phyloP scores from a whole-genome alignment of 2,329 filamentous ascomycete species.

The Diaporthe citrichinensis region DNA sequence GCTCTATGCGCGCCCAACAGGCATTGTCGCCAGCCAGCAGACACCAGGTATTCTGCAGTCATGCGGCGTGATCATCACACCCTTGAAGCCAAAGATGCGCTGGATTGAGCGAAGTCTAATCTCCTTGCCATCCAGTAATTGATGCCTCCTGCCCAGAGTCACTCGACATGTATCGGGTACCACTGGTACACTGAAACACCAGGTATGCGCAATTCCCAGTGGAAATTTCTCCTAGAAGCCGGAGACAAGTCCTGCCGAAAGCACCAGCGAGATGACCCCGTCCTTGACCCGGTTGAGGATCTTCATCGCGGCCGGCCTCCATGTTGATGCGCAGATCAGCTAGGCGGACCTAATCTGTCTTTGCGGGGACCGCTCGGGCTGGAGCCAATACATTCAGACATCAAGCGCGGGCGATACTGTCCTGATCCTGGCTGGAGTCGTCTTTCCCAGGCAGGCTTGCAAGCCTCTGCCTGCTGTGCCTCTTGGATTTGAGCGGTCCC shows the following conservation, averaged over 20 bases:
- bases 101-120: conserved; percentile 22
- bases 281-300: conserved; percentile 1
- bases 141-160: not conserved
- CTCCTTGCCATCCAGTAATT: conserved; percentile 7
- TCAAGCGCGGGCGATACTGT: conserved; percentile 5
- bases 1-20: conserved; percentile 20
- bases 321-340: not conserved
- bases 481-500: conserved; percentile 9
- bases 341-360: not conserved
- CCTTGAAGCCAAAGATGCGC: not conserved
- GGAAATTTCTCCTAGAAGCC: not conserved
- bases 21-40: conserved; percentile 4
- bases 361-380: not conserved
- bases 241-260: not conserved
- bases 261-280: not conserved
- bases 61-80: conserved; percentile 37
- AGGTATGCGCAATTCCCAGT: not conserved
- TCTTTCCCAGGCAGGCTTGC: not conserved
- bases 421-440: not conserved
- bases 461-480: conserved; percentile 8
- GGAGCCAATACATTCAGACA: conserved; percentile 8
- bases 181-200: conserved; percentile 19
- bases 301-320: not conserved
- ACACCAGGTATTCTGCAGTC: conserved; percentile 12
- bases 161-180: conserved; percentile 30